These are phyloP conservation scores for Penicillium paneum DNA, from an alignment of 2,329 filamentous ascomycete genomes.

Conservation along the genomic window DNA sequence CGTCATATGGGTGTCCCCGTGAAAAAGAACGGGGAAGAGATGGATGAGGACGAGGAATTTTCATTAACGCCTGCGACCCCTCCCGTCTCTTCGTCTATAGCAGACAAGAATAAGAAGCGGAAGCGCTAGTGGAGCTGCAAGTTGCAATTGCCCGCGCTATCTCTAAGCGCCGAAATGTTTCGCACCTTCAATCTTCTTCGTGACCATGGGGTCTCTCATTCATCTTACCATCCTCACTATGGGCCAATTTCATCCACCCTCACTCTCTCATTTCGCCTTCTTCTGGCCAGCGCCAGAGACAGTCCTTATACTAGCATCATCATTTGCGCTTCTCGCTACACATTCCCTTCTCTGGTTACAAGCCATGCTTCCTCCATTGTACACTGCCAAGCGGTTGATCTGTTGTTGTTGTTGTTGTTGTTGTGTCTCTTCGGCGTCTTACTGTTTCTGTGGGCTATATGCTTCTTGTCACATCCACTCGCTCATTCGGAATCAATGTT, in stretches of 20 bases:
- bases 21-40: conserved; percentile 52
- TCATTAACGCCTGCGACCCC: conserved; percentile 33
- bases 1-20: conserved; percentile 66
- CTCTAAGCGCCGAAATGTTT: conserved; percentile 1
- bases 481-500: conserved; percentile 23
- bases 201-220: conserved; percentile 5
- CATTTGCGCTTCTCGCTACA: conserved; percentile 11
- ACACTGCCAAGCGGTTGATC: conserved; percentile 27
- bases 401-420: conserved; percentile 20
- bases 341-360: conserved; percentile 19
- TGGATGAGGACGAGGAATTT: conserved; percentile 53
- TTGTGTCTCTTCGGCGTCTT: conserved; percentile 20
- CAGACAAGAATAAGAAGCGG: conserved; percentile 66
- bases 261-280: conserved; percentile 10
- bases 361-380: conserved; percentile 17
- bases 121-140: conserved; percentile 51
- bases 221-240: conserved; percentile 8
- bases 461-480: conserved; percentile 19
- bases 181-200: conserved; percentile 1
- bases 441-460: conserved; percentile 16
- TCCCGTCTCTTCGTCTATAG: conserved; percentile 31
- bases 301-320: conserved; percentile 18
- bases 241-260: conserved; percentile 2
- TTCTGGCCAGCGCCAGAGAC: conserved; percentile 17
- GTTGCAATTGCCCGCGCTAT: conserved; percentile 3